Evolutionary conservation across 2,329 filamentous ascomycete genomes (phyloP), one percentile per base, ranked within the genome.

Genomic region (Ceratocystiopsis sp.): DNA sequence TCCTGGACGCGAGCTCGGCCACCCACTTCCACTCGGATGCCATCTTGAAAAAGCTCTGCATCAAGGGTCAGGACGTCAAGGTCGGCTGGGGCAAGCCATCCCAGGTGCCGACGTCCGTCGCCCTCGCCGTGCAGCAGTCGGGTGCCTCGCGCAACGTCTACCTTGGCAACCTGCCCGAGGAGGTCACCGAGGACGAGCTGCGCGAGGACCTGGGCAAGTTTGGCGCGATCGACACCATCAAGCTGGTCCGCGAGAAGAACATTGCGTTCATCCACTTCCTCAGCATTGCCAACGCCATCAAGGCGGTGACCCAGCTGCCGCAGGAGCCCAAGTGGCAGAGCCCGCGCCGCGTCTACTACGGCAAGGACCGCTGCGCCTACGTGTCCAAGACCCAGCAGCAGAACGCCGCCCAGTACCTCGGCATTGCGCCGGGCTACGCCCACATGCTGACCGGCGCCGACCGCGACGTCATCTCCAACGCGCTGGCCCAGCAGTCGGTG

Each of bases 351-450:
- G 91, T 98, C 12, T 96, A 94, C 71, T 98, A 98, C 55, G 91
- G 91, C 62, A 98, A 98, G 68, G 91, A 98, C 60, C 78, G 91
- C 48, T 98, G 91, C 57, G 91, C 91, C 16, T 98, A 98, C 55
- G 89, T 98, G 42, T 98, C 91, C 46, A 98, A 98, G 73, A 98
- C 91, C 0, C 91, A 98, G 64, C 91, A 98, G 66, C 91, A 98
- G 64, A 98, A 98, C 55, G 91, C 91, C 9, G 91, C 91, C 33
- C 91, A 98, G 63, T 98, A 96, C 59, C 73, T 98, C 19, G 91
- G 91, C 44, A 98, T 98, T 55, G 86, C 91, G 17, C 91, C 91
- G 35, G 89, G 89, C 25, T 95, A 96, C 56, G 87, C 91, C 17
- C 87, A 96, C 59, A 89, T 95, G 61, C 71, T 98, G 51, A 96